Conservation (phyloP, 495 filamentous ascomycete species). For the Rhizodiscina lignyota region DNA sequence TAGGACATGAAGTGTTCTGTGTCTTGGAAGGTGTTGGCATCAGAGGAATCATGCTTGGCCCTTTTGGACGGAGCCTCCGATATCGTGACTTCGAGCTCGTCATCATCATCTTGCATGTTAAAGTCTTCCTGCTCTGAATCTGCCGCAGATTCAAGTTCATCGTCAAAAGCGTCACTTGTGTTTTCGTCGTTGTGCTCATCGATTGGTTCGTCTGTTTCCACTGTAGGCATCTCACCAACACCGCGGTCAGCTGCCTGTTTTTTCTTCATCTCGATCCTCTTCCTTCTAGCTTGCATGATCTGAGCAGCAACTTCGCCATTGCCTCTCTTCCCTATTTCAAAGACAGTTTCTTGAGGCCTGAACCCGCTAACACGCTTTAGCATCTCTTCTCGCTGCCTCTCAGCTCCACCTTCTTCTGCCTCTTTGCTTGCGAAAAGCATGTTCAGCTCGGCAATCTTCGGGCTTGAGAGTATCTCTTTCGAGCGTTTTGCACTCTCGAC, state of each 20-base stretch:
- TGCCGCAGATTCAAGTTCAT: background rate
- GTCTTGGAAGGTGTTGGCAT: constrained; percentile 47
- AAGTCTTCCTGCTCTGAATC: constrained; percentile 17
- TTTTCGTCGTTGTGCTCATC: constrained; percentile 14
- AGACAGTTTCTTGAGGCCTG: constrained; percentile 81
- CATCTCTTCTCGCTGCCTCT: constrained; percentile 68
- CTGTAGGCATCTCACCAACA: constrained; percentile 1
- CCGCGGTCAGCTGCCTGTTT: constrained; percentile 17
- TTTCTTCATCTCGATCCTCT: constrained; percentile 39
- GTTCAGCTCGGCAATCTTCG: constrained; percentile 54
- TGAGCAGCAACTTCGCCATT: constrained; percentile 51
- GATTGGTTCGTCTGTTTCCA: background rate
- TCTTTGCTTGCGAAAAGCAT: constrained; percentile 64
- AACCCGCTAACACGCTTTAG: constrained; percentile 71
- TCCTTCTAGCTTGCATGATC: constrained; percentile 40
- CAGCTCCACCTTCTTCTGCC: constrained; percentile 39
- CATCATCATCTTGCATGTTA: constrained; percentile 32
- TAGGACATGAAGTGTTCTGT: constrained; percentile 94
- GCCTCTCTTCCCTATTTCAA: constrained; percentile 69
- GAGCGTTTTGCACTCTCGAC: constrained; percentile 72
- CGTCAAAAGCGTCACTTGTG: no score
- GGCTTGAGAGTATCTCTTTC: constrained; percentile 51
- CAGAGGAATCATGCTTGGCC: constrained; percentile 16
- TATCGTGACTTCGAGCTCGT: constrained; percentile 72
- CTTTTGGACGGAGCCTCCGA: constrained; percentile 33